These are phyloP conservation scores for Esteya vermicola DNA, from an alignment of 2,329 filamentous ascomycete species.

Conservation along the genomic window DNA sequence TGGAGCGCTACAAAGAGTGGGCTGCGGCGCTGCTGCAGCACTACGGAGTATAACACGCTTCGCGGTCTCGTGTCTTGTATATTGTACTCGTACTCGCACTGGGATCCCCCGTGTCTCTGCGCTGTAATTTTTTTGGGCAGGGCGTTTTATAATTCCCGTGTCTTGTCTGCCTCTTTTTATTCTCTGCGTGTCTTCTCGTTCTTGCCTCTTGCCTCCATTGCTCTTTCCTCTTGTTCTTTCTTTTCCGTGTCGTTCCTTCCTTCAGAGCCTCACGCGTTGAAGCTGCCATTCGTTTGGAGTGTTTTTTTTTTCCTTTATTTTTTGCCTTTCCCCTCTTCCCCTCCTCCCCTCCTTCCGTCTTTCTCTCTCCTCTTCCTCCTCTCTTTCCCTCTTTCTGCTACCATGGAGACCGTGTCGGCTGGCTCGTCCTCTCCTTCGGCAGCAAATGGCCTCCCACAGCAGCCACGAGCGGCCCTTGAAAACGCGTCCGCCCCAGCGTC, in stretches of 20 bases:
- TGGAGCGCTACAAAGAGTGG: slow-evolving; percentile 4
- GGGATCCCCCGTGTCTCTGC: background rate
- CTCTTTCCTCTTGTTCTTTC: background rate
- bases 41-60: slow-evolving; percentile 10
- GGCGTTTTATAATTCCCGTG: slow-evolving; percentile 9
- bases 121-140: slow-evolving; percentile 7
- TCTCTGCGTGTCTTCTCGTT: slow-evolving; percentile 3
- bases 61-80: slow-evolving; percentile 9
- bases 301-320: background rate
- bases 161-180: slow-evolving; percentile 4
- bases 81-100: slow-evolving; percentile 4
- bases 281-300: slow-evolving; percentile 1
- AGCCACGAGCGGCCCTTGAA: background rate
- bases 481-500: background rate
- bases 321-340: background rate
- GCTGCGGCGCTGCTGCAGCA: slow-evolving; percentile 4
- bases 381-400: background rate
- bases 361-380: too few relatives aligned
- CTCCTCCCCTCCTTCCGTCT: background rate
- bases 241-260: background rate
- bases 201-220: background rate
- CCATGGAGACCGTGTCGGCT: slow-evolving; percentile 7
- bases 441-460: slow-evolving; percentile 4
- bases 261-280: background rate
- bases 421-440: slow-evolving; percentile 6